A percentile compares a stretch with the other conserved stretches of the same genome.
These are phyloP conservation scores for Cryphonectria carpinicola DNA, from an alignment of 2,329 filamentous ascomycete species.

Conservation along the genomic window DNA sequence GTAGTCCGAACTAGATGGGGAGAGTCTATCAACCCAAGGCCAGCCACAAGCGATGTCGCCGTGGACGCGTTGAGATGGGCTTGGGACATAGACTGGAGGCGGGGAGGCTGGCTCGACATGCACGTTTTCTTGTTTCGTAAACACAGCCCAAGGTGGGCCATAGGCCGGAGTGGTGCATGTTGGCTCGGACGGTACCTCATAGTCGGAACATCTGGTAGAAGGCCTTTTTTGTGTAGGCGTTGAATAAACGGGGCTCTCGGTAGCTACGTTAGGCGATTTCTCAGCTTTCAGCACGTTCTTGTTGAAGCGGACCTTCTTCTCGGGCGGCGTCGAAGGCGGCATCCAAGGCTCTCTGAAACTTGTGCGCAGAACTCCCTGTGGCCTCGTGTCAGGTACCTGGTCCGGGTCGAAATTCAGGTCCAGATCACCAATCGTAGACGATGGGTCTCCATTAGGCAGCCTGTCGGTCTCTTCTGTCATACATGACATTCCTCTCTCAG, in stretches of 20 bases:
- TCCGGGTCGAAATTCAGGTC: neutral
- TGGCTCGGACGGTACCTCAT: neutral
- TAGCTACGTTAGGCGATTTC: neutral
- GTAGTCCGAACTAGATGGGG: neutral
- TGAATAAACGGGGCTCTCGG: neutral
- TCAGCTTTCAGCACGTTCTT: neutral
- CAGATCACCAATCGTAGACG: neutral
- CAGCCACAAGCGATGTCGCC: slow-evolving; percentile 6
- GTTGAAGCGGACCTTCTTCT: neutral
- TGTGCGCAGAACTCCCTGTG: slow-evolving; percentile 1
- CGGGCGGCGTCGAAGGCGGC: neutral
- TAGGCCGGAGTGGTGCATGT: neutral
- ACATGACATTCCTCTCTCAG: neutral
- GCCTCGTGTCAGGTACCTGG: neutral
- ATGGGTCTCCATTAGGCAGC: too few relatives aligned
- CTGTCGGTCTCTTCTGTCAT: neutral
- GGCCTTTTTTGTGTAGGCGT: neutral
- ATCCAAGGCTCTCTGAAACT: neutral
- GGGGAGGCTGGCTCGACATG: neutral
- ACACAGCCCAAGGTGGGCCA: neutral
- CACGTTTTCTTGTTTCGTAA: too few relatives aligned
- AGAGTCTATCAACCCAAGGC: neutral
- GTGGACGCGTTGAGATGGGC: neutral
- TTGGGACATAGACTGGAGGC: neutral
- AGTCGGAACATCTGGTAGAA: neutral